Conservation (phyloP, 768 basidiomycete genomes). For the Rhodocollybia butyracea region DNA sequence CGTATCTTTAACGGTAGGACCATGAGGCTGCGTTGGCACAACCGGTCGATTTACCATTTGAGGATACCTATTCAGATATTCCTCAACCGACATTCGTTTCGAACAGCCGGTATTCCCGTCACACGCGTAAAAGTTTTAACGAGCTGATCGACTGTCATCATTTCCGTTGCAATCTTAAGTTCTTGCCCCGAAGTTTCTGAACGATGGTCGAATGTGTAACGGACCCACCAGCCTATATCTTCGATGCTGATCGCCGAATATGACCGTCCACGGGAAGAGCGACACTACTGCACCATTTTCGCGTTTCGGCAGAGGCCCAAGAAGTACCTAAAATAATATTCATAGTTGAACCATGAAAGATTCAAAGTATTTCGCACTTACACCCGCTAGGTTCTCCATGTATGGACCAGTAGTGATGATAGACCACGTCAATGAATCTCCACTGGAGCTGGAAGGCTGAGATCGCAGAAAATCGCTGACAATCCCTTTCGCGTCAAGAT, state of each 20-base stretch:
- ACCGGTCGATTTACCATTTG: conserved; percentile 26
- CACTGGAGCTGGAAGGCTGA: conserved; percentile 30
- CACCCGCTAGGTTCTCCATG: conserved; percentile 38
- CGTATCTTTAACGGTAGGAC: conserved; percentile 32
- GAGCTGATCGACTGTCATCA: conserved; percentile 33
- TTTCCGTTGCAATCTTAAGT: conserved; percentile 33
- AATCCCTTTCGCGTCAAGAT: conserved; percentile 39
- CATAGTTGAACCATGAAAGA: neutral
- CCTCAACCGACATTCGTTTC: conserved; percentile 27
- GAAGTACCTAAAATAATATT: conserved; percentile 19
- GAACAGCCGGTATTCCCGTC: conserved; percentile 31
- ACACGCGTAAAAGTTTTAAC: conserved; percentile 34
- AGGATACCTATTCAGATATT: conserved; percentile 28
- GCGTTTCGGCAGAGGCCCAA: conserved; percentile 31
- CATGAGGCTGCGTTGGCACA: conserved; percentile 28
- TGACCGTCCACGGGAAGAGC: conserved; percentile 33
- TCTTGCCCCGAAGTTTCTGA: conserved; percentile 31
- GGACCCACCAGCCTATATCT: conserved; percentile 38
- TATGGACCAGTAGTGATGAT: conserved; percentile 36
- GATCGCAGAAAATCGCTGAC: conserved; percentile 34
- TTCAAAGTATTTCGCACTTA: conserved; percentile 14
- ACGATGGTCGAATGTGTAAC: conserved; percentile 36
- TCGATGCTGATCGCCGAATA: conserved; percentile 35
- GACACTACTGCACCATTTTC: conserved; percentile 37
- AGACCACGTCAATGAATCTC: conserved; percentile 30